These are phyloP conservation scores for Scolecobasidium constrictum DNA, from an alignment of 2,329 filamentous ascomycete species.

Conservation along the genomic window DNA sequence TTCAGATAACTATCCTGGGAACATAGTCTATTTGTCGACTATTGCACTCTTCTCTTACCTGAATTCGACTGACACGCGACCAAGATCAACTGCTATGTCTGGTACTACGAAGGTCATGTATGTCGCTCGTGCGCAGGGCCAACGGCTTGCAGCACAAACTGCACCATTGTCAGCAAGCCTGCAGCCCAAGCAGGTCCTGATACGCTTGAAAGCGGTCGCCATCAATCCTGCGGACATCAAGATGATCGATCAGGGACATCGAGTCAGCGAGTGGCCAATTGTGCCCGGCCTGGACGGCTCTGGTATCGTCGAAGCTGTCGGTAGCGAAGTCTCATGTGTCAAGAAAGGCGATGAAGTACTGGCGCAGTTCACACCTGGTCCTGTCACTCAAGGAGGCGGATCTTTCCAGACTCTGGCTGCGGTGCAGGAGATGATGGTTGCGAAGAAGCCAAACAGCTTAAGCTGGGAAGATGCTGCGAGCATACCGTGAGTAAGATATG, in stretches of 20 bases:
- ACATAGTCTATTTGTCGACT: too few relatives aligned
- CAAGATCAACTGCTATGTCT: background rate
- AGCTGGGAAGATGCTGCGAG: background rate
- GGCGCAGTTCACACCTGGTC: conserved; percentile 44
- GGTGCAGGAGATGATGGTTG: background rate
- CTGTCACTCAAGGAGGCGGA: background rate
- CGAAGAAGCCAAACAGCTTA: background rate
- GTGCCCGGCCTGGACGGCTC: conserved; percentile 41
- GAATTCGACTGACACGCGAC: too few relatives aligned
- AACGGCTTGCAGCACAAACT: background rate
- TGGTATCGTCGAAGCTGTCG: conserved; percentile 41
- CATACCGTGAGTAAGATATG: background rate
- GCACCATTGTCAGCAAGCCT: background rate
- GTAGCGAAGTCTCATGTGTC: conserved; percentile 45
- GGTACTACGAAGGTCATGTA: background rate
- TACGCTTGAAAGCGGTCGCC: conserved; percentile 11
- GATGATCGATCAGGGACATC: conserved; percentile 10
- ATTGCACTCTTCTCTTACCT: too few relatives aligned
- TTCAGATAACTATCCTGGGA: too few relatives aligned
- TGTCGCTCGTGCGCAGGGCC: background rate
- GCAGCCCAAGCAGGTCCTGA: conserved; percentile 7
- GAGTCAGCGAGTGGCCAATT: conserved; percentile 16
- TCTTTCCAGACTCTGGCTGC: background rate
- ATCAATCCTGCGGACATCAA: conserved; percentile 13
- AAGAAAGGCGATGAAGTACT: conserved; percentile 47